Conservation (phyloP, 169 alveolate species). For the Eimeria brunetti region DNA sequence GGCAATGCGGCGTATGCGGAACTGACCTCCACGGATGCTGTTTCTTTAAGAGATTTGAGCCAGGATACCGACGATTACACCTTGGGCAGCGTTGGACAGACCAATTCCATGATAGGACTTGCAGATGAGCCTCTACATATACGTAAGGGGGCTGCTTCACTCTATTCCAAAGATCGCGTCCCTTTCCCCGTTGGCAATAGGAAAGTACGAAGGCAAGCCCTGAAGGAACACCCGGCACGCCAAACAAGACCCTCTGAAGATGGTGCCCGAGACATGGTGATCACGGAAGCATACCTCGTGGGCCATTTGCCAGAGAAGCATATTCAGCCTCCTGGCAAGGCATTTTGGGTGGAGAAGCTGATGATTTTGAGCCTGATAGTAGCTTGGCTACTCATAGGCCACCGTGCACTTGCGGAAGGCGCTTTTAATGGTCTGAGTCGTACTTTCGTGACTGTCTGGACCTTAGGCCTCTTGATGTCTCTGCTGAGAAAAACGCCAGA, state of each 20-base stretch:
- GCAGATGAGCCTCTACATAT: neutral
- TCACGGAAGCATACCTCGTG: neutral
- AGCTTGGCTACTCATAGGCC: neutral
- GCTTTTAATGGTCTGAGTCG: neutral
- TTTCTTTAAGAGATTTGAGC: neutral
- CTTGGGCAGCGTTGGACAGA: neutral
- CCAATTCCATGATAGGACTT: neutral
- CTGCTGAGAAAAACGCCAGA: neutral
- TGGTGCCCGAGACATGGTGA: neutral
- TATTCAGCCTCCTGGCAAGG: neutral
- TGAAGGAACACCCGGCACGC: neutral
- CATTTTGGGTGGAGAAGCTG: neutral
- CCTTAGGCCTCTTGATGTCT: conserved; percentile 3
- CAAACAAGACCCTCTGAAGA: neutral
- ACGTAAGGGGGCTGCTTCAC: neutral
- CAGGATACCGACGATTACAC: neutral
- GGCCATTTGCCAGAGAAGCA: neutral
- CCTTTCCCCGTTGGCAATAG: neutral
- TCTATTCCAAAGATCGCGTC: neutral
- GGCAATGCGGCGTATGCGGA: conserved; percentile 8
- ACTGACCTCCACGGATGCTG: conserved; percentile 2
- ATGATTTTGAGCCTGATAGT: neutral
- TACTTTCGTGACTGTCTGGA: conserved; percentile 1
- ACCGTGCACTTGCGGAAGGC: neutral
- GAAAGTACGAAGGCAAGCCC: neutral